Evolutionary conservation across 306 rosid genomes (phyloP), one percentile per base, ranked within the genome.

Genomic region (Acacia acuminata): DNA sequence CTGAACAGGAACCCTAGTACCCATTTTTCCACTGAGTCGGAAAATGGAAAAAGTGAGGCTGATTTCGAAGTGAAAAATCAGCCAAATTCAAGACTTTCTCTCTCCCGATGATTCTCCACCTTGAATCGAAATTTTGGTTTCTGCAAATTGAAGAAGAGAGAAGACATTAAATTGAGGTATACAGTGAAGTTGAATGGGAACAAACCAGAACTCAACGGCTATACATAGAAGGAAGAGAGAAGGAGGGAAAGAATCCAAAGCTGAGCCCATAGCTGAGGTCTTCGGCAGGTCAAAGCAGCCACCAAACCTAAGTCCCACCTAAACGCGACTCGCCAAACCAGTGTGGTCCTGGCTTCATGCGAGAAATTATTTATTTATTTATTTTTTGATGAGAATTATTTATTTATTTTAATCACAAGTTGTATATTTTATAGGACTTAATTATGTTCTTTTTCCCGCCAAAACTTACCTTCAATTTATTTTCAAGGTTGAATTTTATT

Each of bases 1-100:
- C 85, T 93, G 97, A 40, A 91, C 92, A 72, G 97, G 97, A 92
- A 90, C 92, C 92, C 98, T 93, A 71, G 90, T 67, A 81, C 89
- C 89, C 98, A 94, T 94, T 85, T 85, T 66, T 60, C 11, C 48
- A 53, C 68, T n/a, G 75, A 66, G 14, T 63, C 16, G 65, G 80
- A 7, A 75, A 40, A 61, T 25, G 38, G 40, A 73, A 78, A 58
- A 65, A 9, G 6, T 9, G 20, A 65, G 22, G 19, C 0, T 40
- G 43, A 67, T 36, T 19, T 19, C 22, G 10, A 5, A 4, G 4
- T 19, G 4, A n/a, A 43, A 71, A 56, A 15, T 56, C 69, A 82
- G 48, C 79, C 80, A 67, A 20, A 67, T 4, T 56, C 75, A n/a
- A 67, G 53, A 67, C 3, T 50, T 74, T 81, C 47, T 3, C 16